Percentiles rank a stretch among this genome's conserved stretches.
These are phyloP conservation scores for Blastobotrys apis DNA, from an alignment of 1,139 yeast genomes.

Conservation along the genomic window DNA sequence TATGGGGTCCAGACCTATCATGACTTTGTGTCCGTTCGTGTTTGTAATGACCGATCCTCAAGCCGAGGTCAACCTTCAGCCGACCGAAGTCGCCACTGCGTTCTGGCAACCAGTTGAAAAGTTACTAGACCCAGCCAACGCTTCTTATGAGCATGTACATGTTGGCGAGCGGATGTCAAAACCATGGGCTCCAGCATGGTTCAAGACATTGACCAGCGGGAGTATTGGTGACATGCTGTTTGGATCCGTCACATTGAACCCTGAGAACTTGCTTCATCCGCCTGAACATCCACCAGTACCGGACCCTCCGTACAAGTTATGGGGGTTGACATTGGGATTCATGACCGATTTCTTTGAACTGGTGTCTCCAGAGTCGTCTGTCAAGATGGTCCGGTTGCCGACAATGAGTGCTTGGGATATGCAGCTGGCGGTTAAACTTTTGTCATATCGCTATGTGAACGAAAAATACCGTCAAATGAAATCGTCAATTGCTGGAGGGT, in stretches of 20 bases:
- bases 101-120: conserved; percentile 38
- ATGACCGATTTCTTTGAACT: conserved; percentile 34
- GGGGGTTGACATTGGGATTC: conserved; percentile 40
- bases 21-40: conserved; percentile 39
- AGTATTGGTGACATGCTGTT: conserved; percentile 34
- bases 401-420: conserved; percentile 27
- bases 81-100: conserved; percentile 37
- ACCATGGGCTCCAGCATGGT: conserved; percentile 21
- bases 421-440: conserved; percentile 19
- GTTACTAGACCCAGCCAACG: conserved; percentile 24
- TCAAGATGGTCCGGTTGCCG: conserved; percentile 20
- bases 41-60: conserved; percentile 28
- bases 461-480: conserved; percentile 7
- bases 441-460: conserved; percentile 17
- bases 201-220: conserved; percentile 20
- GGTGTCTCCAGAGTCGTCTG: conserved; percentile 22
- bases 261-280: conserved; percentile 15
- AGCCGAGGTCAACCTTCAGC: conserved; percentile 29
- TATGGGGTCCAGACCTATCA: conserved; percentile 35
- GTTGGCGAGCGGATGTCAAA: conserved; percentile 27
- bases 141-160: conserved; percentile 26
- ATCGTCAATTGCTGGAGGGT: conserved; percentile 4
- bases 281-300: conserved; percentile 3
- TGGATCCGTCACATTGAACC: conserved; percentile 32
- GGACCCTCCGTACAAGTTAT: conserved; percentile 31